A percentile compares a stretch with the other conserved stretches of the same genome.
Evolutionary conservation across 148 eudicot genomes (phyloP).

Genomic region (Heliamphora exappendiculata): DNA sequence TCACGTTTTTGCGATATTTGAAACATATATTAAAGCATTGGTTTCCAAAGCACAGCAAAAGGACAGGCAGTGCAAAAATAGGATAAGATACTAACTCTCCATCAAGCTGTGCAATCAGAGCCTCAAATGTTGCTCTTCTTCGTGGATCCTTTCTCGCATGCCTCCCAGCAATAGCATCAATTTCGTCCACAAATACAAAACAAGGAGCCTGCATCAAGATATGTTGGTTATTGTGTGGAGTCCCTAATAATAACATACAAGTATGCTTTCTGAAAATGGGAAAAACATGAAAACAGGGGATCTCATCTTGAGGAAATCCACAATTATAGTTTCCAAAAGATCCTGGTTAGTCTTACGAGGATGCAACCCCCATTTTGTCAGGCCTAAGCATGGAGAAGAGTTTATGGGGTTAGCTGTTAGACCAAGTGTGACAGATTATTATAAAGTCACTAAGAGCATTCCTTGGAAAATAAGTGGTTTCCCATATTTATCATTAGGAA

Average conservation of each 20-base stretch:
- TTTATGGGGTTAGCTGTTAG: too few relatives aligned
- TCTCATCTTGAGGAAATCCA: background rate
- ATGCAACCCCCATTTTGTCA: background rate
- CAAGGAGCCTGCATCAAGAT: constrained; percentile 67
- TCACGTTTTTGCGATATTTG: background rate
- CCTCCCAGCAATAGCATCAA: constrained; percentile 92
- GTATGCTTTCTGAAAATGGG: background rate
- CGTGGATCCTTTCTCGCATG: constrained; percentile 83
- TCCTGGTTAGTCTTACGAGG: background rate
- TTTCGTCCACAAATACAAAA: constrained; percentile 88
- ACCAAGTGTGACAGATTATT: too few relatives aligned
- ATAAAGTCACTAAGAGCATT: too few relatives aligned
- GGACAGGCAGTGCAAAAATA: background rate
- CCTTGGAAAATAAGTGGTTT: too few relatives aligned
- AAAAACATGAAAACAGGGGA: background rate
- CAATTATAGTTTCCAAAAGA: background rate
- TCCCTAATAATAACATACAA: background rate
- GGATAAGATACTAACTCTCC: constrained; percentile 64
- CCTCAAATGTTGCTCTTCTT: constrained; percentile 76
- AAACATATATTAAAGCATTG: background rate
- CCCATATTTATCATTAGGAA: too few relatives aligned
- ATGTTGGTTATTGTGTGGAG: background rate
- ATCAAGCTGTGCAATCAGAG: constrained; percentile 77
- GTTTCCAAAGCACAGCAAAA: background rate
- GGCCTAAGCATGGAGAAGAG: too few relatives aligned